Evolutionary conservation across 257 asterid species (phyloP).

Genomic region (Eucommia ulmoides): DNA sequence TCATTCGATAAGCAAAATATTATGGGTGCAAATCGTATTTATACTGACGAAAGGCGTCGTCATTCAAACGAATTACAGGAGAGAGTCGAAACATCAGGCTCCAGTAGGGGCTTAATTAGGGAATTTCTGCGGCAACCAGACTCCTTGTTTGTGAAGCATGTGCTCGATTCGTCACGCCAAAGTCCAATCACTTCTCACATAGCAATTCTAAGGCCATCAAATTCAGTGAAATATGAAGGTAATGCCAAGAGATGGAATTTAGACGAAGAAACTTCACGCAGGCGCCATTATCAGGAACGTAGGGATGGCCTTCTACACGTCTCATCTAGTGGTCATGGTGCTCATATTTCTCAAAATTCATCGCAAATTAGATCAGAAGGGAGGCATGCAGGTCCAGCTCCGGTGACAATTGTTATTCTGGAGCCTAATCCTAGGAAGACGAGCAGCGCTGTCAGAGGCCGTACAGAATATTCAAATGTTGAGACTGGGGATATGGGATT

Average conservation of each 20-base stretch:
- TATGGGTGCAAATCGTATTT: constrained; percentile 35
- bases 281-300: constrained; percentile 36
- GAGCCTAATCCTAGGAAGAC: constrained; percentile 58
- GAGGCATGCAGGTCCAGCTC: constrained; percentile 26
- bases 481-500: constrained; percentile 19
- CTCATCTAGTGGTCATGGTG: constrained; percentile 25
- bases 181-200: constrained; percentile 29
- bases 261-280: constrained; percentile 23
- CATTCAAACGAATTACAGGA: constrained; percentile 40
- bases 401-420: constrained; percentile 71
- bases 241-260: constrained; percentile 39
- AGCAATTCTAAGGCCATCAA: constrained; percentile 43
- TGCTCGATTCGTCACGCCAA: constrained; percentile 29
- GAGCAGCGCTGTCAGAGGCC: constrained; percentile 26
- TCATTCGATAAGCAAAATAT: constrained; percentile 42
- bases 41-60: constrained; percentile 32
- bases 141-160: constrained; percentile 31
- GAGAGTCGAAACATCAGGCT: constrained; percentile 39
- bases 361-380: constrained; percentile 26
- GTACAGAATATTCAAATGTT: constrained; percentile 18
- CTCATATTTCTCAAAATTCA: constrained; percentile 27
- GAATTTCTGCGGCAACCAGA: constrained; percentile 42
- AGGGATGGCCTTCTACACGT: constrained; percentile 69
- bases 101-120: constrained; percentile 31
- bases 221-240: constrained; percentile 31